Conservation (phyloP, 2,329 filamentous ascomycete species). For the Dactylellina cionopaga region DNA sequence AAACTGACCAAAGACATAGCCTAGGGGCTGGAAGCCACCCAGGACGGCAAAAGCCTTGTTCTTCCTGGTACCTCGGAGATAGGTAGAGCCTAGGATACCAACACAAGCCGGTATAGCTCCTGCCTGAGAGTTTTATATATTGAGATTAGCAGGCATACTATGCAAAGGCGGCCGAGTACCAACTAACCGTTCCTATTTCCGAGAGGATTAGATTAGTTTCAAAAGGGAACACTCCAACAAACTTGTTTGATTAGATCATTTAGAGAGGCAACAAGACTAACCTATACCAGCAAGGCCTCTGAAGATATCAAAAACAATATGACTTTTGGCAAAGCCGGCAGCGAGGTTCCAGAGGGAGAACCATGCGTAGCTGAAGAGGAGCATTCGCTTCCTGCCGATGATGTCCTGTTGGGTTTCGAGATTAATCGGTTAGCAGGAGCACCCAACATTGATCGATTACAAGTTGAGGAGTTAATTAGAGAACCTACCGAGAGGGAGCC, state of each 20-base stretch:
- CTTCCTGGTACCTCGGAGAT: constrained; percentile 44
- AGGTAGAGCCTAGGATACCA: constrained; percentile 44
- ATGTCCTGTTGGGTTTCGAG: constrained; percentile 30
- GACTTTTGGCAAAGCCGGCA: constrained; percentile 64
- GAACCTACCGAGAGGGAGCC: constrained; percentile 43
- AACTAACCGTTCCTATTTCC: constrained; percentile 27
- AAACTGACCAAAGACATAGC: constrained; percentile 50
- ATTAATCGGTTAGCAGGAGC: neutral
- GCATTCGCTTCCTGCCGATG: constrained; percentile 67
- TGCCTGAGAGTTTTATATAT: constrained; percentile 7
- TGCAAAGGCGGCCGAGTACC: neutral
- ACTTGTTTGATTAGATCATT: neutral
- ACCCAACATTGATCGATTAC: neutral
- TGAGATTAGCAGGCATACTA: neutral
- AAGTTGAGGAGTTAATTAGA: neutral
- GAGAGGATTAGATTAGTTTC: constrained; percentile 6
- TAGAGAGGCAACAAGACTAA: neutral
- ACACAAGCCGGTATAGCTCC: constrained; percentile 47
- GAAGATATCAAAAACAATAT: constrained; percentile 62
- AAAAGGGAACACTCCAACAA: neutral
- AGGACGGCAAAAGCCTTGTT: constrained; percentile 50
- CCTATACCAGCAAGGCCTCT: constrained; percentile 66
- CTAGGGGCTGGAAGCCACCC: constrained; percentile 47
- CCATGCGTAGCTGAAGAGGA: constrained; percentile 68
- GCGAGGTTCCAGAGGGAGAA: constrained; percentile 67